Base-by-base conservation (phyloP, 192 early-diverging fungal species). In the Backusella australiensis region DNA sequence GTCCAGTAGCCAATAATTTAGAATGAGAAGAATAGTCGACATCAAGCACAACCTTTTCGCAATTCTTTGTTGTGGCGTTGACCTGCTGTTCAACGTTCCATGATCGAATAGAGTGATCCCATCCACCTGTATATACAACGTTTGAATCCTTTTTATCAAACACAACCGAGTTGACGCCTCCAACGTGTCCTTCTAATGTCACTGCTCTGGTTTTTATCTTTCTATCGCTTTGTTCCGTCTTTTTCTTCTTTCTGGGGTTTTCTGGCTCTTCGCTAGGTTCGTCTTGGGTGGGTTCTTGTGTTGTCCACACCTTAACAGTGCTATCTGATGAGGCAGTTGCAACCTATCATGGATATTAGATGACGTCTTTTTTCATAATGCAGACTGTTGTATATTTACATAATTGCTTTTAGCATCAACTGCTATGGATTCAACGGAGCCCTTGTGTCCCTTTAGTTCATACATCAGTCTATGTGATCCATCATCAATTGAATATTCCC, bases 81-180 rank as follows among this genome's bases (percentile, higher is more conserved):
- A 90, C 86, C 52, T 90, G 88, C 35, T 86, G 82, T 44, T 93
- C 92, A 49, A 97, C 84, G 78, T 99, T 95, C 96, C 98, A 99
- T 14, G 88, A 83, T 72, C 96, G 87, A 59, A 98, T 87, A 46
- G 95, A 92, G 82, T 99, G 96, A 86, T 99, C 98, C 91, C 92
- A 94, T 74, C 96, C 94, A 78, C 93, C 96, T 71, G 91, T 91
- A 82, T 92, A 98, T 63, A 98, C 77, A 67, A 85, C 86, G 73
- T 89, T 85, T 74, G 85, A 81, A 38, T 89, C 84, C 15, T 80
- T 77, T n/a, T 75, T 78, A 82, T 93, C 89, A 81, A 94, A 98
- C 67, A 80, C 82, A 17, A 96, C 87, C 26, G 90, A 78, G 21
- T 90, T 92, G 7, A 97, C 93, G 39, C 89, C 88, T 2, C 93